A percentile compares a stretch with the other conserved stretches of the same genome.
These are phyloP conservation scores for Amphicarpaea edgeworthii DNA, from an alignment of 306 rosid genomes.

Conservation along the genomic window DNA sequence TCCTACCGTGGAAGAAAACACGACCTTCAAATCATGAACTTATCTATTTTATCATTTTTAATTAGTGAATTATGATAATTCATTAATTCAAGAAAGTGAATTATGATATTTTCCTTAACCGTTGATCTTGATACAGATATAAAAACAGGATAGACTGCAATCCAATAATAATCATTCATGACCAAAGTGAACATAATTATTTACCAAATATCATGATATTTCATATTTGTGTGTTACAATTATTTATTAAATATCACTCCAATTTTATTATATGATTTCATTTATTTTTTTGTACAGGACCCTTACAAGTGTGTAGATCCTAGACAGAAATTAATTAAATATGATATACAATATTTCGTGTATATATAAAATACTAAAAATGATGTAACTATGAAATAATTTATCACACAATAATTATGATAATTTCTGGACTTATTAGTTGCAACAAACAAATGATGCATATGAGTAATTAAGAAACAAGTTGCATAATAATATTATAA, in stretches of 20 bases:
- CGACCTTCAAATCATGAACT: neutral
- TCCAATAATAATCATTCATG: conserved; percentile 23
- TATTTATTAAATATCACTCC: conserved; percentile 3
- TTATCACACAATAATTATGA: conserved; percentile 15
- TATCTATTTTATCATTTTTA: conserved; percentile 4
- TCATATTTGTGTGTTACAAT: neutral
- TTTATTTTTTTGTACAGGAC: neutral
- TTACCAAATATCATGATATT: neutral
- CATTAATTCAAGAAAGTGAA: too few species aligned
- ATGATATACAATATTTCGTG: neutral
- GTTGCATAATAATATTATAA: conserved; percentile 27
- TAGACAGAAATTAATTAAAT: neutral
- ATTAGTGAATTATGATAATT: conserved; percentile 5
- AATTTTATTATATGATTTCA: neutral
- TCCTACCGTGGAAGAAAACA: conserved; percentile 35
- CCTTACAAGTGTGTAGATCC: neutral
- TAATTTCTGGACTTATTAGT: conserved; percentile 30
- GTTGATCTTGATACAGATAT: neutral
- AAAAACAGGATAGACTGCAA: neutral
- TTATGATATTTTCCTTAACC: neutral
- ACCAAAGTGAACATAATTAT: conserved; percentile 8
- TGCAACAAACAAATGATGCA: conserved; percentile 41
- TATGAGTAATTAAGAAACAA: conserved; percentile 11
- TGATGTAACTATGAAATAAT: neutral
- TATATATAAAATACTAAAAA: neutral